These are phyloP conservation scores for Monascus purpureus DNA, from an alignment of 495 filamentous ascomycete genomes.

Conservation along the genomic window DNA sequence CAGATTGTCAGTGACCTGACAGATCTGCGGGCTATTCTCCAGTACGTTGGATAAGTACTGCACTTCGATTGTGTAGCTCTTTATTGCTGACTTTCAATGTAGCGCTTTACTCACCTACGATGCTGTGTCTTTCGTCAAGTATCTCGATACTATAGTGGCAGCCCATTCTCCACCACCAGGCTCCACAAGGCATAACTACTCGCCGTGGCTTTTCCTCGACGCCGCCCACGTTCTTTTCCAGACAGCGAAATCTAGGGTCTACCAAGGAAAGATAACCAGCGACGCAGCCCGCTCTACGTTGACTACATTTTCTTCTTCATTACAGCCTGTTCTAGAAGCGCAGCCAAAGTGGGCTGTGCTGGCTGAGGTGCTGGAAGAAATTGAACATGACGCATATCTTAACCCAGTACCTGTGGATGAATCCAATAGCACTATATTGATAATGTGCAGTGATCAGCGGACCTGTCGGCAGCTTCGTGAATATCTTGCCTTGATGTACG, in stretches of 20 bases:
- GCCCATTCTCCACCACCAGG: conserved; percentile 81
- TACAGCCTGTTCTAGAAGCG: conserved; percentile 86
- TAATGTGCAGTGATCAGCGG: conserved; percentile 87
- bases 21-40: conserved; percentile 73
- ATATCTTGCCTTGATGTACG: conserved; percentile 81
- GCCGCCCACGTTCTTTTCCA: conserved; percentile 90
- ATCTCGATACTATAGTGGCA: conserved; percentile 86
- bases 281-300: conserved; percentile 20
- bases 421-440: conserved; percentile 77
- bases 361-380: conserved; percentile 79
- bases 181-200: conserved; percentile 73
- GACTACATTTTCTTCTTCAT: conserved; percentile 42
- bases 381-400: conserved; percentile 81
- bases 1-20: conserved; percentile 85
- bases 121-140: conserved; percentile 80
- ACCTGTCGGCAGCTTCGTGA: conserved; percentile 85
- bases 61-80: too few species aligned
- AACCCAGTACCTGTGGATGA: conserved; percentile 63
- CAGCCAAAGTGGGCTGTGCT: conserved; percentile 87
- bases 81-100: conserved; percentile 8
- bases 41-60: conserved; percentile 33
- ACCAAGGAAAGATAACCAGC: conserved; percentile 49
- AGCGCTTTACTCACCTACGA: conserved; percentile 70
- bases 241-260: conserved; percentile 82
- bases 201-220: conserved; percentile 93